phyloP scores from a whole-genome alignment of 192 early-diverging fungal species.

The Piromyces sp. region DNA sequence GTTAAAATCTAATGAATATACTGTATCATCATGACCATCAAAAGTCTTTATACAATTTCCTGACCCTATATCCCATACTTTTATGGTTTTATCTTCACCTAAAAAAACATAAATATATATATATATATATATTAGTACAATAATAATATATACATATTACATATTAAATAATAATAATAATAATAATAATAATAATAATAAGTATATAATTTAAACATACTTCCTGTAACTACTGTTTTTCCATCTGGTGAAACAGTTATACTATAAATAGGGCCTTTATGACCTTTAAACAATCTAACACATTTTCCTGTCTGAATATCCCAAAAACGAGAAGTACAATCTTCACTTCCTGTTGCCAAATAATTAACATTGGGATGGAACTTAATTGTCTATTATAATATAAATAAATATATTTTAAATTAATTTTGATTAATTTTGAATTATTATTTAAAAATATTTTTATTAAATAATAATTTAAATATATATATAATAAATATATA shows the following conservation, averaged over 20 bases:
- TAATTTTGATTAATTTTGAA: no score
- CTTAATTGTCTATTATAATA: slow-evolving; percentile 43
- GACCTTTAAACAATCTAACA: slow-evolving; percentile 78
- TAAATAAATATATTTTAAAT: no score
- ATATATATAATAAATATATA: slow-evolving; percentile 2
- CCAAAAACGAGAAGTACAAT: slow-evolving; percentile 78
- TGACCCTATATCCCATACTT: slow-evolving; percentile 82
- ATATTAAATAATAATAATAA: no score
- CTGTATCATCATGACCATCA: slow-evolving; percentile 61
- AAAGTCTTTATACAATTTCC: slow-evolving; percentile 68
- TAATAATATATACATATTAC: no score
- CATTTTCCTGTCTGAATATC: slow-evolving; percentile 76
- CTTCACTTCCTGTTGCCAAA: slow-evolving; percentile 76
- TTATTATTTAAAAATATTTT: no score
- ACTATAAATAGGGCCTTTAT: slow-evolving; percentile 60
- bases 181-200: no score
- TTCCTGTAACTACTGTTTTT: slow-evolving; percentile 67
- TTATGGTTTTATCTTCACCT: slow-evolving; percentile 63
- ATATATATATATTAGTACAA: slow-evolving; percentile 4
- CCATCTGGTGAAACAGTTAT: slow-evolving; percentile 88
- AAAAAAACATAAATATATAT: neutral
- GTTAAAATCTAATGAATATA: slow-evolving; percentile 78
- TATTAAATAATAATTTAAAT: neutral
- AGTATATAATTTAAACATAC: slow-evolving; percentile 11
- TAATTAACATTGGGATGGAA: slow-evolving; percentile 97